Base-by-base conservation (phyloP, 1,284 basidiomycete genomes). In the Leccinum subrobustum region DNA sequence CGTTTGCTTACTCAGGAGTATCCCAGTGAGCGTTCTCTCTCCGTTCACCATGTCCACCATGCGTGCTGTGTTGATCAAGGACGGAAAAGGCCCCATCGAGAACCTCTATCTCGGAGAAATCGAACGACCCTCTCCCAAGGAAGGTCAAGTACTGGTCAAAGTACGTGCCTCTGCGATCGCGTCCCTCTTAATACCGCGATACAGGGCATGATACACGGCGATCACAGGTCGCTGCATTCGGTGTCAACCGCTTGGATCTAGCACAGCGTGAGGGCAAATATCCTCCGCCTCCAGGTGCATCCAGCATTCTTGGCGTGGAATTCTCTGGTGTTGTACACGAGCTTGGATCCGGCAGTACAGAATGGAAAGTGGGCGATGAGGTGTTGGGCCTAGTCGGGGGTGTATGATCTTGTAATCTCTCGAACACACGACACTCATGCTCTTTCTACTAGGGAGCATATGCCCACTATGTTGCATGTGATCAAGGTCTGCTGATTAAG, bases 181-280 rank as follows among this genome's bases (percentile, higher is more conserved):
- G 20, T 2, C 27, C 23, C 55, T 18, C 44, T 16, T 31, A 11
- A 23, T 27, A 52, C 31, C 35, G 37, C 20, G 67, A 54, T 39
- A 12, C 6, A 47, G 27, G 39, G 57, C 42, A 44, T 44, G 42
- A 42, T 56, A n/a, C 12, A 52, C 50, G 57, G 44, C 35, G 47
- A 60, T 31, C 59, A 52, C 62, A 89, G 90, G 79, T 91, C 68
- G 86, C 85, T 70, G 87, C 87, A 0, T 96, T 96, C 72, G 93
- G 93, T 14, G 74, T 96, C 61, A 96, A 96, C 76, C 83, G 94
- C 25, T 91, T 95, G 93, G 95, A 96, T 72, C 82, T 95, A 52
- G 63, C 75, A 44, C 95, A 95, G 75, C 83, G 89, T 8, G 82
- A 91, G 70, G 93, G 93, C 6, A 74, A 77, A 50, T 96, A 96